Evolutionary conservation across 768 basidiomycete genomes (phyloP).

Genomic region (Lactarius quietus): DNA sequence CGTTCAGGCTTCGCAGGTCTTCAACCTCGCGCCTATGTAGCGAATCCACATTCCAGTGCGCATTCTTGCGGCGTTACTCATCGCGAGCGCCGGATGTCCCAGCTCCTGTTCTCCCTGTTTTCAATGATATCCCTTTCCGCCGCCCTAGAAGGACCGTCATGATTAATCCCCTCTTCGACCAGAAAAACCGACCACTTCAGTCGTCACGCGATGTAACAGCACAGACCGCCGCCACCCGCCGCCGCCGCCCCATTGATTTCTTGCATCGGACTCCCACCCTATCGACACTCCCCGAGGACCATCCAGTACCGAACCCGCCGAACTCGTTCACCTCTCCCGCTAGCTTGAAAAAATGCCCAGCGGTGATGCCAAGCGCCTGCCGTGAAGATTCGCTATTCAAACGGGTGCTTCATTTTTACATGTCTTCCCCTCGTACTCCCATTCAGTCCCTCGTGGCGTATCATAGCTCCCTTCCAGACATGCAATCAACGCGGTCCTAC

Average conservation of each 20-base stretch:
- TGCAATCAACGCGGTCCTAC: constrained; percentile 42
- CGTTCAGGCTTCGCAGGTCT: neutral
- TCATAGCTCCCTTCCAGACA: constrained; percentile 36
- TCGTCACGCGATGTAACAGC: neutral
- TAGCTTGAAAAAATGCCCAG: neutral
- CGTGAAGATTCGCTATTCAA: neutral
- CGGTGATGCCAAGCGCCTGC: neutral
- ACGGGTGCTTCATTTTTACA: constrained; percentile 12
- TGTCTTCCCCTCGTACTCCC: constrained; percentile 30
- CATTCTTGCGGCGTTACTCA: constrained; percentile 10
- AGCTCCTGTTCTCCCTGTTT: constrained; percentile 12
- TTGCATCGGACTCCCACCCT: neutral
- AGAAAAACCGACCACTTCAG: neutral
- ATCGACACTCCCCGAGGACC: neutral
- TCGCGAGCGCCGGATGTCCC: constrained; percentile 6
- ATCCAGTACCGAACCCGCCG: neutral
- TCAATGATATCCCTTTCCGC: neutral
- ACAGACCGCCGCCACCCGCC: neutral
- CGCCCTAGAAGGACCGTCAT: neutral
- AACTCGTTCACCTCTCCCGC: neutral
- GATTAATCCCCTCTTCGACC: neutral
- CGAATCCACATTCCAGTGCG: neutral
- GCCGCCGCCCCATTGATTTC: neutral
- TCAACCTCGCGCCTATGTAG: neutral
- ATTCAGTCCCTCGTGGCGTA: constrained; percentile 46